Evolutionary conservation across 495 filamentous ascomycete genomes (phyloP).

Genomic region (Talaromyces trachyspermus): DNA sequence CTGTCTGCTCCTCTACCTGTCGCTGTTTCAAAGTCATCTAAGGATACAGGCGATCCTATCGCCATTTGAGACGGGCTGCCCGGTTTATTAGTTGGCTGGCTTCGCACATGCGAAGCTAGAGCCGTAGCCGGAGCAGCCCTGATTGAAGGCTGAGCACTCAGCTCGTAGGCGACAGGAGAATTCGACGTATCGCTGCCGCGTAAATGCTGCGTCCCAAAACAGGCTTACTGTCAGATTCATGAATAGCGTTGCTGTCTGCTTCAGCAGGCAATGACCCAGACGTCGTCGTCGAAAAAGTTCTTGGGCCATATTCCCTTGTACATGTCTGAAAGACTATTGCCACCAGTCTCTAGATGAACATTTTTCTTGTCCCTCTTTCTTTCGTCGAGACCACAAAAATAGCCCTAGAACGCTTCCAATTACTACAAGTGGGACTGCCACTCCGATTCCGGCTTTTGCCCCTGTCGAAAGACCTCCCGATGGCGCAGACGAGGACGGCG

Average conservation of each 20-base stretch:
- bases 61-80: background rate
- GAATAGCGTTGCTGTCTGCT: background rate
- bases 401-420: background rate
- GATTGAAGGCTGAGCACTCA: background rate
- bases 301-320: background rate
- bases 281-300: background rate
- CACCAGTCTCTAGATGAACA: background rate
- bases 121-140: background rate
- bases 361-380: background rate
- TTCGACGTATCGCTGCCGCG: background rate
- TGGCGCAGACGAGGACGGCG: background rate
- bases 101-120: background rate
- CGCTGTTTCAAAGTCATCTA: background rate
- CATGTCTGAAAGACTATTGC: background rate
- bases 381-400: background rate
- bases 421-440: background rate
- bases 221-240: background rate
- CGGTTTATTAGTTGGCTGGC: background rate
- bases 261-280: background rate
- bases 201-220: background rate
- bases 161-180: background rate
- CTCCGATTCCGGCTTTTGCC: background rate
- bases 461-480: background rate
- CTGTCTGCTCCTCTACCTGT: background rate
- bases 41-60: background rate